phyloP scores from a whole-genome alignment of 2,329 filamentous ascomycete genomes.

The Exserohilum turcica region DNA sequence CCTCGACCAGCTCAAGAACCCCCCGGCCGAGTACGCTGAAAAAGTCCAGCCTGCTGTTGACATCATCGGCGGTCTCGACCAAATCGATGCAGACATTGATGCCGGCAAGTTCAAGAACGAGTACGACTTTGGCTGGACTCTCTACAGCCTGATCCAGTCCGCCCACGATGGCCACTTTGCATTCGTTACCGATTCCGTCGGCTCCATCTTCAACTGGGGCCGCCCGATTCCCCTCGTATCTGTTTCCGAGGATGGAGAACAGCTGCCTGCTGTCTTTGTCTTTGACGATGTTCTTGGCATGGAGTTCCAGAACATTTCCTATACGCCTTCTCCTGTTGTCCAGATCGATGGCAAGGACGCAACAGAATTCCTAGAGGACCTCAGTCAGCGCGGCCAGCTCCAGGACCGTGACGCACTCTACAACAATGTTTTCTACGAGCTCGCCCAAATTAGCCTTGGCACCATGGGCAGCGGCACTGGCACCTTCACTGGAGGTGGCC shows the following conservation, averaged over 20 bases:
- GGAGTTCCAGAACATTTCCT: constrained; percentile 52
- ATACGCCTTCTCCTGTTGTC: constrained; percentile 57
- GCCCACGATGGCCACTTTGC: constrained; percentile 70
- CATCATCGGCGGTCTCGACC: constrained; percentile 49
- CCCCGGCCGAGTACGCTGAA: constrained; percentile 52
- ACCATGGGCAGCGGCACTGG: constrained; percentile 49
- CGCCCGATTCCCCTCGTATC: constrained; percentile 61
- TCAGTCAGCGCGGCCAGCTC: constrained; percentile 54
- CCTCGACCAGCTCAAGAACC: constrained; percentile 50
- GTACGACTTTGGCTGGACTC: constrained; percentile 55
- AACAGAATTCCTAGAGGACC: constrained; percentile 54
- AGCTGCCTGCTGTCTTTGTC: constrained; percentile 63
- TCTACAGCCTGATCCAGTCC: constrained; percentile 59
- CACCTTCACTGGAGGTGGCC: constrained; percentile 52
- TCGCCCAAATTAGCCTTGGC: constrained; percentile 51
- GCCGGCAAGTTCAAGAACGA: constrained; percentile 47
- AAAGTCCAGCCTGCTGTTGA: constrained; percentile 54
- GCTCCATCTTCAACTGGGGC: constrained; percentile 56
- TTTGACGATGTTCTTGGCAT: constrained; percentile 54
- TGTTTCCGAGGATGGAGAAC: constrained; percentile 64
- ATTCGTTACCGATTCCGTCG: constrained; percentile 60
- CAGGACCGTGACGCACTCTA: constrained; percentile 65
- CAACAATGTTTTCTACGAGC: constrained; percentile 56
- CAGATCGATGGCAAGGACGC: constrained; percentile 63
- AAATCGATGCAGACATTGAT: constrained; percentile 47